These are phyloP conservation scores for Torulaspora gathmanii DNA, from an alignment of 805 yeast species.

Conservation along the genomic window DNA sequence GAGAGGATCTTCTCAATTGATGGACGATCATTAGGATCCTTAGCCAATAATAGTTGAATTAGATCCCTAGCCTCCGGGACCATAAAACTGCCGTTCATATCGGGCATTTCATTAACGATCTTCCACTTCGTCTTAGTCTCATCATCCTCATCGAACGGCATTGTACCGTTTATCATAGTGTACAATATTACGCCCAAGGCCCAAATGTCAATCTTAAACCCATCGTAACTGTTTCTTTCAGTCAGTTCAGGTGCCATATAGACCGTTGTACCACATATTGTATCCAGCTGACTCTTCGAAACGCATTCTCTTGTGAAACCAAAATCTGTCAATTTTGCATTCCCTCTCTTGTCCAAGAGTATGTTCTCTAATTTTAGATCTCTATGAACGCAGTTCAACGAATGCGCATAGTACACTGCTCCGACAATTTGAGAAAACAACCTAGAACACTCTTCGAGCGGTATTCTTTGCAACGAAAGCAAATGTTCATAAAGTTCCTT, in stretches of 20 bases:
- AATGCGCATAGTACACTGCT: conserved; percentile 66
- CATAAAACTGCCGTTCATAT: conserved; percentile 41
- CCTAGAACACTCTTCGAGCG: conserved; percentile 45
- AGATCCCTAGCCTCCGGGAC: conserved; percentile 50
- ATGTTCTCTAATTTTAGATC: conserved; percentile 82
- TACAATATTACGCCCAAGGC: conserved; percentile 83
- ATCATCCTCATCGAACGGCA: conserved; percentile 88
- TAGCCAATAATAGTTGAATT: conserved; percentile 51
- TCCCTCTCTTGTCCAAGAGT: conserved; percentile 49
- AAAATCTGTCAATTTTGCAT: conserved; percentile 81
- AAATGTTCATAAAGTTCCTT: conserved; percentile 69
- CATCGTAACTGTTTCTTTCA: conserved; percentile 63
- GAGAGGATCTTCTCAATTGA: conserved; percentile 46
- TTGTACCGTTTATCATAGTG: conserved; percentile 75
- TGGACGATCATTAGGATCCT: conserved; percentile 65
- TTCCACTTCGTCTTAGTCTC: conserved; percentile 54
- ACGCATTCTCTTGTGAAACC: conserved; percentile 85
- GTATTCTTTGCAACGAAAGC: conserved; percentile 47
- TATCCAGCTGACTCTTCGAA: conserved; percentile 55
- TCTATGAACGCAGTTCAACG: conserved; percentile 73
- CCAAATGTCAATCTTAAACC: conserved; percentile 85
- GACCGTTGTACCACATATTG: conserved; percentile 90
- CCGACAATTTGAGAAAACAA: conserved; percentile 60
- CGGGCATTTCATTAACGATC: conserved; percentile 64
- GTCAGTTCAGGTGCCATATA: conserved; percentile 96